These are phyloP conservation scores for Seminavis robusta DNA, from an alignment of 108 stramenopile genomes.

Conservation along the genomic window DNA sequence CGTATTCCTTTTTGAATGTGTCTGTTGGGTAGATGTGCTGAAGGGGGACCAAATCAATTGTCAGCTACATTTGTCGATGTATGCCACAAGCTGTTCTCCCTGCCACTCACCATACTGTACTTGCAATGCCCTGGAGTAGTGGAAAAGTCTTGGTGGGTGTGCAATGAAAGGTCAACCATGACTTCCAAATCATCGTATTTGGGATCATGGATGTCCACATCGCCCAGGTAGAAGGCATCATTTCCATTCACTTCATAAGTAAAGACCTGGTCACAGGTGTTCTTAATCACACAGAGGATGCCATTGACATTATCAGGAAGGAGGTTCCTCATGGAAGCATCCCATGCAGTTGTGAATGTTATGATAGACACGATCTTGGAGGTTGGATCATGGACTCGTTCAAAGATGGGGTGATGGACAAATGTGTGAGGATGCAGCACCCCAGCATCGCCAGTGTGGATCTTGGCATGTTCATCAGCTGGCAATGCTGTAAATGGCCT, in stretches of 20 bases:
- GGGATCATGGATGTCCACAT: slow-evolving; percentile 53
- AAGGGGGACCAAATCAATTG: too few species aligned
- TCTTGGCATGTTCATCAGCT: too few species aligned
- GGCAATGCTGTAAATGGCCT: too few species aligned
- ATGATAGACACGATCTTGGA: slow-evolving; percentile 12
- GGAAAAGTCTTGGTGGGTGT: not conserved
- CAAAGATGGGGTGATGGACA: too few species aligned
- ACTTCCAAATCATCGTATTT: slow-evolving; percentile 25
- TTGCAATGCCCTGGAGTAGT: slow-evolving; percentile 19
- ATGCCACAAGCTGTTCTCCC: too few species aligned
- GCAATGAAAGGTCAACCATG: not conserved
- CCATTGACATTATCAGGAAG: slow-evolving; percentile 18
- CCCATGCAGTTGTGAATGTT: slow-evolving; percentile 4
- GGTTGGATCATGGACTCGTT: too few species aligned
- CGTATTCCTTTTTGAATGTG: slow-evolving; percentile 35
- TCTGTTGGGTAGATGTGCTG: slow-evolving; percentile 51
- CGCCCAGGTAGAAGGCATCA: slow-evolving; percentile 37
- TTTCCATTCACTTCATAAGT: slow-evolving; percentile 41
- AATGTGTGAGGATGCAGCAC: too few species aligned
- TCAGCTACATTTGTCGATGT: too few species aligned
- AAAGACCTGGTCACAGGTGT: slow-evolving; percentile 27
- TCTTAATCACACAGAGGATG: slow-evolving; percentile 12
- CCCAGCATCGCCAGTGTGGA: too few species aligned
- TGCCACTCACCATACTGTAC: too few species aligned
- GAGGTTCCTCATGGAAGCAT: slow-evolving; percentile 13